Conservation (phyloP, 2,329 filamentous ascomycete species). For the Penicillium digitatum region DNA sequence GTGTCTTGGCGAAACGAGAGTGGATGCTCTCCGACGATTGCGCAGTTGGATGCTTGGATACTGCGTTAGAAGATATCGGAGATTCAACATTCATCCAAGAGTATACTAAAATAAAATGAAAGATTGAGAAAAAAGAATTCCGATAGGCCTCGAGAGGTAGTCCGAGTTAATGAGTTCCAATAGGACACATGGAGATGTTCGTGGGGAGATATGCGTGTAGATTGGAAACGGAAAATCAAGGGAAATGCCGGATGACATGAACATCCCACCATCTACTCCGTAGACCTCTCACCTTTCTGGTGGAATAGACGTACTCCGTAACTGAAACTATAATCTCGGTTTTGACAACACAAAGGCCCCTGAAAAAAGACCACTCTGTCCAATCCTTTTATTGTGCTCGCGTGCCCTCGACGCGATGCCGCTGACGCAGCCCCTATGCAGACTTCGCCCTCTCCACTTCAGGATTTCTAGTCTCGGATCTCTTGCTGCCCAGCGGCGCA, state of each 20-base stretch:
- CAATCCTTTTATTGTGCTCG: conserved; percentile 17
- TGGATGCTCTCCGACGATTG: conserved; percentile 8
- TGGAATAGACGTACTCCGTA: neutral
- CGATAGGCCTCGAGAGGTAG: neutral
- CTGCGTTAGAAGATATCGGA: neutral
- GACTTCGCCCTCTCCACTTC: conserved; percentile 32
- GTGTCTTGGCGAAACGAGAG: conserved; percentile 12
- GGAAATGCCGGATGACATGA: conserved; percentile 25
- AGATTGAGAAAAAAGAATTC: neutral
- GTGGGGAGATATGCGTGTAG: conserved; percentile 1
- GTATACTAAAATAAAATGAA: neutral
- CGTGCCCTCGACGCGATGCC: conserved; percentile 27
- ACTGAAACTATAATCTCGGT: neutral
- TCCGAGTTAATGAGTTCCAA: neutral
- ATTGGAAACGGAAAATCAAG: conserved; percentile 14
- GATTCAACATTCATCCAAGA: neutral
- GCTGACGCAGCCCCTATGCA: conserved; percentile 41
- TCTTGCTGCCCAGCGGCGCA: conserved; percentile 15
- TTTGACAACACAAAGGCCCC: neutral
- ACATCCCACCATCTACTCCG: neutral
- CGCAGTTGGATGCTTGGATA: conserved; percentile 7
- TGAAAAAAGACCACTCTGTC: conserved; percentile 26
- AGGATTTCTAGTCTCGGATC: conserved; percentile 14
- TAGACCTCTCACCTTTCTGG: neutral
- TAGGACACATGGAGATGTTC: neutral